phyloP scores from a whole-genome alignment of 2,329 filamentous ascomycete species.

The Lecanicillium sp. region DNA sequence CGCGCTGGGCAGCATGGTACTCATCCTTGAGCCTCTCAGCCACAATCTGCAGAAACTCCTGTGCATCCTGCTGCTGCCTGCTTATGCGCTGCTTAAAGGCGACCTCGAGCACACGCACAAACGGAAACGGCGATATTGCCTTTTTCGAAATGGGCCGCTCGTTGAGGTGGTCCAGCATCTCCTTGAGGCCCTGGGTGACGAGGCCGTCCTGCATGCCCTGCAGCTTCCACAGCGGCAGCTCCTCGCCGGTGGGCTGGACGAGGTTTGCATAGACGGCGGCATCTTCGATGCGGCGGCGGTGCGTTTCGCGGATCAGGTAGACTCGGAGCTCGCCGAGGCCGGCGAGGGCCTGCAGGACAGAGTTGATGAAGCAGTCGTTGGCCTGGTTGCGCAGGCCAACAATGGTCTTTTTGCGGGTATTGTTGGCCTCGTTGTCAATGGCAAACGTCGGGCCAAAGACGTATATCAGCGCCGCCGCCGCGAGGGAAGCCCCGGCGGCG shows the following conservation, averaged over 20 bases:
- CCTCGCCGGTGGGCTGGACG: conserved; percentile 37
- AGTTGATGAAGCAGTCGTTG: conserved; percentile 97
- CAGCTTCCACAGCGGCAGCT: conserved; percentile 50
- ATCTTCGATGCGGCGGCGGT: conserved; percentile 74
- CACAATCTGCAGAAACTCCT: conserved; percentile 93
- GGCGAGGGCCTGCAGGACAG: conserved; percentile 84
- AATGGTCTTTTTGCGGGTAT: conserved; percentile 69
- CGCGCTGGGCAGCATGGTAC: conserved; percentile 76
- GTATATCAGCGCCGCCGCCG: conserved; percentile 90
- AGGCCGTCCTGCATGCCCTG: conserved; percentile 68
- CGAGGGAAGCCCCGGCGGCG: conserved; percentile 89
- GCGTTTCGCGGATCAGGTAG: conserved; percentile 87
- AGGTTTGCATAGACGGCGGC: conserved; percentile 63
- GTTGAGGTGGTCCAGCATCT: conserved; percentile 85
- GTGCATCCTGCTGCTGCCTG: conserved; percentile 91
- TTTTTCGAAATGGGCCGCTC: conserved; percentile 91
- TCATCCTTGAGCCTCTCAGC: conserved; percentile 89
- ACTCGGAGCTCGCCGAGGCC: conserved; percentile 81
- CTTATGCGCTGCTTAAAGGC: conserved; percentile 89
- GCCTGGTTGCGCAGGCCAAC: conserved; percentile 85
- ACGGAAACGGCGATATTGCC: conserved; percentile 79
- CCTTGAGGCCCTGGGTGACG: conserved; percentile 81
- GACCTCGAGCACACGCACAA: conserved; percentile 73
- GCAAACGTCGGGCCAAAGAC: conserved; percentile 97
- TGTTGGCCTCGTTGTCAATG: conserved; percentile 70